Conservation (phyloP, 345 rosid species). For the Moricandia arvensis region DNA sequence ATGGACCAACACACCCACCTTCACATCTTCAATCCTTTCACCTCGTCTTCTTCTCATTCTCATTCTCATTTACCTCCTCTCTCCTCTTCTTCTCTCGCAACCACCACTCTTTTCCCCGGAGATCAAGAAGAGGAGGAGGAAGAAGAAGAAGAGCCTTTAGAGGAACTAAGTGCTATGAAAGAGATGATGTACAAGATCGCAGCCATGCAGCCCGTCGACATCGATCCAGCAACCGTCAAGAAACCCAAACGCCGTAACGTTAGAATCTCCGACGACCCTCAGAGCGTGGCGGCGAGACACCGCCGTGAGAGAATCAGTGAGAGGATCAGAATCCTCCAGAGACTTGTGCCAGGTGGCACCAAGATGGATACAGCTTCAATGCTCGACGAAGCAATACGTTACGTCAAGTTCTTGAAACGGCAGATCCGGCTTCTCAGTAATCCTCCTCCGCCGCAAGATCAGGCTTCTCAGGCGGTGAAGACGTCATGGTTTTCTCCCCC, state of each 20-base stretch:
- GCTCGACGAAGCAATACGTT: conserved; percentile 90
- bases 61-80: conserved; percentile 39
- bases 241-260: conserved; percentile 87
- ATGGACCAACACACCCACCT: conserved; percentile 44
- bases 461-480: conserved; percentile 17
- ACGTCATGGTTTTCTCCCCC: conserved; percentile 23
- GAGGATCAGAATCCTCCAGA: conserved; percentile 80
- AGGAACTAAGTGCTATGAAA: conserved; percentile 85
- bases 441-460: conserved; percentile 32
- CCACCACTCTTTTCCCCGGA: conserved; percentile 24
- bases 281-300: conserved; percentile 93
- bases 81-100: conserved; percentile 31
- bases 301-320: conserved; percentile 92
- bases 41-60: conserved; percentile 34
- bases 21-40: conserved; percentile 38
- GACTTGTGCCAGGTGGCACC: conserved; percentile 93
- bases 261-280: conserved; percentile 91
- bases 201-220: conserved; percentile 91
- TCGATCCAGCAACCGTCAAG: conserved; percentile 73
- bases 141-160: conserved; percentile 62
- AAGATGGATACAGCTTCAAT: conserved; percentile 97
- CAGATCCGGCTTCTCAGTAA: conserved; percentile 63
- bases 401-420: conserved; percentile 89
- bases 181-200: conserved; percentile 99
- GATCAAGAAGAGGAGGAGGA: conserved; percentile 22